These are phyloP conservation scores for Syzygium aqueum DNA, from an alignment of 345 rosid genomes.

Conservation along the genomic window DNA sequence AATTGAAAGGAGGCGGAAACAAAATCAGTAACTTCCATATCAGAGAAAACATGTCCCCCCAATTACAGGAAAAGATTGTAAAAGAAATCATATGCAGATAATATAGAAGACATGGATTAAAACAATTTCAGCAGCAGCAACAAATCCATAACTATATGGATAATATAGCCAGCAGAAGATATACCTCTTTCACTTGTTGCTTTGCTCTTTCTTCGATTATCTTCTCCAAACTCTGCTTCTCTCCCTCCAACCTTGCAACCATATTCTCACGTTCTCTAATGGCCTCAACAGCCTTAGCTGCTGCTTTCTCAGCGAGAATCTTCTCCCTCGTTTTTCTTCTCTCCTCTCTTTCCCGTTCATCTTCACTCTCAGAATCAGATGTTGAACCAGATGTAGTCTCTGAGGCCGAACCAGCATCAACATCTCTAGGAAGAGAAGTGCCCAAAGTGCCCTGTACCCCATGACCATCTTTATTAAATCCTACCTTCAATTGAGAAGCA, in stretches of 20 bases:
- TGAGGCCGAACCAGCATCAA: constrained; percentile 41
- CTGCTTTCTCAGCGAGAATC: constrained; percentile 68
- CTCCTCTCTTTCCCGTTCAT: constrained; percentile 63
- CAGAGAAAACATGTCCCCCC: background rate
- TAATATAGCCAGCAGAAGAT: background rate
- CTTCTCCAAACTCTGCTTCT: constrained; percentile 91
- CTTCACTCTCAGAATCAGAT: constrained; percentile 70
- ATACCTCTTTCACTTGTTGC: constrained; percentile 91
- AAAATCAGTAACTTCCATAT: background rate
- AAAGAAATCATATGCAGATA: background rate
- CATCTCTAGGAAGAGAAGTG: constrained; percentile 21
- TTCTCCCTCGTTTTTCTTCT: constrained; percentile 58
- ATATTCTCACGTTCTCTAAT: constrained; percentile 77
- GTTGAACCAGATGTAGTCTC: constrained; percentile 56
- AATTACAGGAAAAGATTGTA: background rate
- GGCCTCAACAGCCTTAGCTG: constrained; percentile 64
- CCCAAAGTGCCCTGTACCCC: constrained; percentile 15
- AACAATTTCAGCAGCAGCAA: background rate
- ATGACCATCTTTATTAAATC: constrained; percentile 23
- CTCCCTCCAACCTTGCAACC: constrained; percentile 91
- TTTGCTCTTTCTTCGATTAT: constrained; percentile 86
- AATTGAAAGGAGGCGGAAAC: background rate
- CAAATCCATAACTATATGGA: background rate
- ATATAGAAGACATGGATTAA: background rate
- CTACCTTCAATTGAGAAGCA: constrained; percentile 17